Percentiles rank a stretch among this genome's conserved stretches.
phyloP scores from a whole-genome alignment of 495 filamentous ascomycete species.

The Penicillium chermesinum region DNA sequence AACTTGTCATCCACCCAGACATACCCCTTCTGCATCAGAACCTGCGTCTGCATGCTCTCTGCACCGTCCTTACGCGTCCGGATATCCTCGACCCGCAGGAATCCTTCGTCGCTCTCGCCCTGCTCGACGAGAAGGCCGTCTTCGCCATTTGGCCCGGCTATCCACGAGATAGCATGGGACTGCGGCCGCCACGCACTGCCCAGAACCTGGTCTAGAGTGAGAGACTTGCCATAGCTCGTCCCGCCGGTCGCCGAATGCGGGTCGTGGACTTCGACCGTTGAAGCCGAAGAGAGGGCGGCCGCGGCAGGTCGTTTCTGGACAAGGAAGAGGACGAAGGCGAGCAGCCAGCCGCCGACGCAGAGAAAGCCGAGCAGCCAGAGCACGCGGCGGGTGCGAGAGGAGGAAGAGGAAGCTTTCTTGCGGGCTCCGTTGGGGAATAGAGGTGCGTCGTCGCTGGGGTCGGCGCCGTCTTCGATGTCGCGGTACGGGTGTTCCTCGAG shows the following conservation, averaged over 20 bases:
- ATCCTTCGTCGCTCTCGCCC: constrained; percentile 55
- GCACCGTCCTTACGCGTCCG: constrained; percentile 47
- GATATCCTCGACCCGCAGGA: constrained; percentile 84
- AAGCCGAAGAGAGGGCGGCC: constrained; percentile 17
- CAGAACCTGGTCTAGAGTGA: constrained; percentile 79
- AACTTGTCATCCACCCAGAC: constrained; percentile 54
- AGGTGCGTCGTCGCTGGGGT: constrained; percentile 23
- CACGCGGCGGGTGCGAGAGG: constrained; percentile 49
- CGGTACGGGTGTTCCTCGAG: constrained; percentile 27
- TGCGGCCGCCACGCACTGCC: constrained; percentile 63
- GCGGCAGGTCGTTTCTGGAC: constrained; percentile 37
- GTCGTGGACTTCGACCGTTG: constrained; percentile 32
- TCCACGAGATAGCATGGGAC: constrained; percentile 78
- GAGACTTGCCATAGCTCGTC: constrained; percentile 64
- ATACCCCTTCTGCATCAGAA: constrained; percentile 64
- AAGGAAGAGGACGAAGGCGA: constrained; percentile 73
- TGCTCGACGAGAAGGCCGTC: constrained; percentile 78
- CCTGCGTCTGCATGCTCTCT: constrained; percentile 46
- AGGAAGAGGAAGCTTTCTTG: constrained; percentile 19
- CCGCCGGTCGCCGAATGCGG: constrained; percentile 61
- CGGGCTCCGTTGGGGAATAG: constrained; percentile 18
- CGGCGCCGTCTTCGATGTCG: constrained; percentile 35
- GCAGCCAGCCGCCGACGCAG: constrained; percentile 71
- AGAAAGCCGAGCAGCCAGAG: constrained; percentile 64
- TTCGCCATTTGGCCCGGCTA: constrained; percentile 75